Base-by-base conservation (phyloP, 2,329 filamentous ascomycete species). In the Cyphellophora attinorum region DNA sequence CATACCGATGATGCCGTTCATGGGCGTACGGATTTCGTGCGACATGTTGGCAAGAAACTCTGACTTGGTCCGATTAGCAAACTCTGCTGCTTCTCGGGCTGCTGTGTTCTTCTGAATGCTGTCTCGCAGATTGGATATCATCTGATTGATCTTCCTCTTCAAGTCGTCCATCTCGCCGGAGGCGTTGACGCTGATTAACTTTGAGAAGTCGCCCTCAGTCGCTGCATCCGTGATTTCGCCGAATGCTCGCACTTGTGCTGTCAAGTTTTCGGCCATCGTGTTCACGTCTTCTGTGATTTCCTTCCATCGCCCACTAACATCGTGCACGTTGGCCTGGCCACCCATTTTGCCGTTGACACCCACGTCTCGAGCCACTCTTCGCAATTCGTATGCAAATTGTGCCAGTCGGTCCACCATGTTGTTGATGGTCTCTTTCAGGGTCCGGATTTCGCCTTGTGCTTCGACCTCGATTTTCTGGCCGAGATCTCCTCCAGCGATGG, bases 1-100 rank as follows among this genome's bases (percentile, higher is more conserved):
- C 89, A 96, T 95, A 53, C 88, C 88, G 49, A 95, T 94, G 55
- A 95, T 95, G 50, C 88, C 88, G 64, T 95, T 94, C 78, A 94
- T 94, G 1, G 86, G 91, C 21, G 91, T 98, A 56, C 89, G 76
- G 50, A 96, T 96, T 61, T 96, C 89, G 72, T 96, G 89, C 29
- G 85, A 93, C 89, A 96, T 96, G 58, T 98, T 98, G 40, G 91
- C 91, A 40, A 98, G 67, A 67, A 98, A 98, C 55, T 96, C 91
- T 6, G 89, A 95, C 56, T 98, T 98, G 27, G 89, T 96, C 63
- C 93, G 89, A 67, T 95, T 96, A 44, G 91, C 91, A 56, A 95
- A 67, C 58, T 98, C 91, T 51, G 91, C 91, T 30, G 89, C 88
- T 60, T 96, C 89, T 60, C 91, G 82, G 38, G 91, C 91, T 47